phyloP scores from a whole-genome alignment of 2,329 filamentous ascomycete genomes.

The Calcarisporium arbuscula region DNA sequence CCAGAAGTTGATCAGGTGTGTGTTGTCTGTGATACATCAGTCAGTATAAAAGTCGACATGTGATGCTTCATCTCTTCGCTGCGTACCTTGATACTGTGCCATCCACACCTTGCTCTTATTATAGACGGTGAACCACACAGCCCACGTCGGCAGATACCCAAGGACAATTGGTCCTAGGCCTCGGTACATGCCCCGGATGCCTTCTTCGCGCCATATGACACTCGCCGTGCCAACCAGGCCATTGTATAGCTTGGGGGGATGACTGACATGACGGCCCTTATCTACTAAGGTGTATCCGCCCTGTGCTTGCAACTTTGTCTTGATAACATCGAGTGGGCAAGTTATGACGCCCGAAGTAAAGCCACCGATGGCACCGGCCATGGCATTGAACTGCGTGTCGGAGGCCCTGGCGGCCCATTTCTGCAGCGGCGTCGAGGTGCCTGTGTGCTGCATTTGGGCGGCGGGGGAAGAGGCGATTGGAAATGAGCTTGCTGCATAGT shows the following conservation, averaged over 20 bases:
- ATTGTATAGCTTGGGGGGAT: conserved; percentile 62
- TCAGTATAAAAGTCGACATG: conserved; percentile 1
- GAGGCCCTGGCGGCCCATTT: conserved; percentile 51
- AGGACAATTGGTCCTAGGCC: conserved; percentile 90
- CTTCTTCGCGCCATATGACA: conserved; percentile 83
- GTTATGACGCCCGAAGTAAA: conserved; percentile 92
- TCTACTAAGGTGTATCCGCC: conserved; percentile 64
- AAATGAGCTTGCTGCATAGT: conserved; percentile 31
- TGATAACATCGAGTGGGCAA: conserved; percentile 97
- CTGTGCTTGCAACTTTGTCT: conserved; percentile 95
- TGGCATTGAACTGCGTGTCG: conserved; percentile 67
- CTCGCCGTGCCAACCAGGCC: conserved; percentile 81
- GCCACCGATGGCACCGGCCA: conserved; percentile 82
- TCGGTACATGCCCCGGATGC: conserved; percentile 83
- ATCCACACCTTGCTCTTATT: conserved; percentile 77
- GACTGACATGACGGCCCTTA: conserved; percentile 41
- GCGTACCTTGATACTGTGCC: conserved; percentile 56
- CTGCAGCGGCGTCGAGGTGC: conserved; percentile 39
- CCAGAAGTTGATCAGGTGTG: conserved; percentile 74
- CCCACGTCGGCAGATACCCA: conserved; percentile 96
- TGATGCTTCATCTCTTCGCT: conserved; percentile 3
- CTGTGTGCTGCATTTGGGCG: conserved; percentile 25
- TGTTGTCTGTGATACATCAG: conserved; percentile 50
- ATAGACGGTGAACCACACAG: conserved; percentile 95
- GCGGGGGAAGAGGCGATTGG: conserved; percentile 22